Conservation (phyloP, 2,329 filamentous ascomycete genomes). For the Sclerotinia glacialis region DNA sequence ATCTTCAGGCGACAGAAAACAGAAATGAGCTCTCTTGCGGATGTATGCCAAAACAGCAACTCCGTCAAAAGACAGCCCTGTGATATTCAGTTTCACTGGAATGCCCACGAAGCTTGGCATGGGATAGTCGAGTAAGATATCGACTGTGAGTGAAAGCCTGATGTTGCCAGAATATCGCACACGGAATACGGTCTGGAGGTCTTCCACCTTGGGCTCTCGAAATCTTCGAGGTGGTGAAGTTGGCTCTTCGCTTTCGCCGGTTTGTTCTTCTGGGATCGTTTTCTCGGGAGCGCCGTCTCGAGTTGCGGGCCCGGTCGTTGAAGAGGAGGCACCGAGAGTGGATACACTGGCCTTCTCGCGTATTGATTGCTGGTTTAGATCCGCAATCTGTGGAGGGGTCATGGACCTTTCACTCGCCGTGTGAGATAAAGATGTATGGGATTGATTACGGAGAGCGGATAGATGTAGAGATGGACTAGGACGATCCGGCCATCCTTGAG, state of each 20-base stretch:
- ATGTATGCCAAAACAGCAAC: conserved; percentile 92
- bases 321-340: conserved; percentile 55
- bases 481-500: conserved; percentile 48
- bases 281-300: conserved; percentile 46
- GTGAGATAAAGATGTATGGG: conserved; percentile 20
- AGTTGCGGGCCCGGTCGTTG: conserved; percentile 56
- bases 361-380: conserved; percentile 43
- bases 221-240: conserved; percentile 50
- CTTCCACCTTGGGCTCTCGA: conserved; percentile 74
- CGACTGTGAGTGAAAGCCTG: conserved; percentile 82
- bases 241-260: conserved; percentile 35
- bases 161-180: conserved; percentile 88
- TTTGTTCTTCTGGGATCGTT: conserved; percentile 35
- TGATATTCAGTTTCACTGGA: conserved; percentile 90
- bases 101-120: conserved; percentile 98
- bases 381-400: conserved; percentile 40
- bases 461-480: conserved; percentile 29
- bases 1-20: conserved; percentile 90
- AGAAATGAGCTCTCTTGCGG: conserved; percentile 84
- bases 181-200: conserved; percentile 88
- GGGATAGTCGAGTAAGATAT: conserved; percentile 94
- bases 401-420: conserved; percentile 37
- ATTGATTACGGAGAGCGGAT: conserved; percentile 29
- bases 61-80: conserved; percentile 90
- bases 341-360: conserved; percentile 62